Conservation (phyloP, 805 yeast species). For the Lipomyces chichibuensis region DNA sequence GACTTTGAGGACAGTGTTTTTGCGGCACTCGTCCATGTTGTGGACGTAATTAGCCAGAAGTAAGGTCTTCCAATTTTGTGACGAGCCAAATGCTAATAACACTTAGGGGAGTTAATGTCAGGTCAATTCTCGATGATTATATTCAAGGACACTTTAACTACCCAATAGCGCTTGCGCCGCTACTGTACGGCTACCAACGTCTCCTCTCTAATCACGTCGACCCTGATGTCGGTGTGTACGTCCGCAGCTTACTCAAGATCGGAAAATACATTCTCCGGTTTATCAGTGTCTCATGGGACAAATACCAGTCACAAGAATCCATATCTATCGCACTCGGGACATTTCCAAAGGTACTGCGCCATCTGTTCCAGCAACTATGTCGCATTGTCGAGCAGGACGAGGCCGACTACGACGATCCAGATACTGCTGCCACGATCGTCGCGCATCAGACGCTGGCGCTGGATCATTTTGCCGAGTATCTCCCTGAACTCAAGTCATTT, state of each 20-base stretch:
- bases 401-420: not conserved
- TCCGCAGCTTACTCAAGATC: constrained; percentile 27
- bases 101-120: constrained; percentile 4
- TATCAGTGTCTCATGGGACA: constrained; percentile 25
- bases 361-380: constrained; percentile 16
- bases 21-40: constrained; percentile 38
- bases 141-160: constrained; percentile 38
- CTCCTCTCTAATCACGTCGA: constrained; percentile 16
- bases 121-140: constrained; percentile 36
- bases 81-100: too few species aligned
- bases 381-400: constrained; percentile 16
- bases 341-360: constrained; percentile 6
- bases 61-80: not conserved
- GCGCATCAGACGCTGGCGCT: constrained; percentile 21
- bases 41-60: constrained; percentile 37
- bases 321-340: constrained; percentile 21
- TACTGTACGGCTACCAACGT: constrained; percentile 22
- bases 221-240: constrained; percentile 16
- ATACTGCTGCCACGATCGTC: constrained; percentile 10
- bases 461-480: constrained; percentile 21
- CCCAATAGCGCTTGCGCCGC: constrained; percentile 28
- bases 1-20: constrained; percentile 41
- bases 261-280: constrained; percentile 27
- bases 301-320: constrained; percentile 25
- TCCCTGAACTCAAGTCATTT: constrained; percentile 37